These are phyloP conservation scores for Pelargonium fulgidum DNA, from an alignment of 441 rosid genomes.

Conservation along the genomic window DNA sequence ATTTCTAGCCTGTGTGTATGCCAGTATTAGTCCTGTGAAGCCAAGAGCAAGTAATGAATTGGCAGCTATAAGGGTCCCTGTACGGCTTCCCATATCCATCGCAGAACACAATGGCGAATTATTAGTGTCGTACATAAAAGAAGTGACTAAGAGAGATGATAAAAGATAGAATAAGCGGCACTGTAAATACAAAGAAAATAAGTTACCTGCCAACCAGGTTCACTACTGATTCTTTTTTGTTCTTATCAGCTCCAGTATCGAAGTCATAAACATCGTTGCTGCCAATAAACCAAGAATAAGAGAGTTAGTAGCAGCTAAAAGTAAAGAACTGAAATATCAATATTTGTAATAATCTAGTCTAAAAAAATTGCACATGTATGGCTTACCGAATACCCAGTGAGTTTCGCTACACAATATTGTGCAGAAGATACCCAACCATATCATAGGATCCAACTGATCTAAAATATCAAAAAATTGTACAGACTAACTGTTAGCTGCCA, in stretches of 20 bases:
- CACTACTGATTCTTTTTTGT: constrained; percentile 87
- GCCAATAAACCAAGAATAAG: constrained; percentile 30
- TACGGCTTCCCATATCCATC: constrained; percentile 46
- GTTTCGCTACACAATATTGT: too few species aligned
- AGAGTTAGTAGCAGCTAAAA: constrained; percentile 15
- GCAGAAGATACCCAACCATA: too few species aligned
- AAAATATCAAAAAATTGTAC: neutral
- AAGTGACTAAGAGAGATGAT: too few species aligned
- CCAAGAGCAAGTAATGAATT: constrained; percentile 44
- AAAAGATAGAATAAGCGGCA: neutral
- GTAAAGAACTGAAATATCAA: neutral
- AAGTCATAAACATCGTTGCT: constrained; percentile 95
- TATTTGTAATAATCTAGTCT: too few species aligned
- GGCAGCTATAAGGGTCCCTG: constrained; percentile 57
- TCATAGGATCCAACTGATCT: too few species aligned
- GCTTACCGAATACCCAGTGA: too few species aligned
- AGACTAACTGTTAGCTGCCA: neutral
- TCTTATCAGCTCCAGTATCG: constrained; percentile 87
- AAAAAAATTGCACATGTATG: too few species aligned
- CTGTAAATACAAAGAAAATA: constrained; percentile 12
- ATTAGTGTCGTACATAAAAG: constrained; percentile 11
- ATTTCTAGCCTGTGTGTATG: constrained; percentile 45
- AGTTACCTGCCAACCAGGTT: constrained; percentile 71
- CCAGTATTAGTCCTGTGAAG: constrained; percentile 56
- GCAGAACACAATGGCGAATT: constrained; percentile 18